Evolutionary conservation across 1,139 yeast species (phyloP).

Genomic region (Wickerhamomyces sp.): DNA sequence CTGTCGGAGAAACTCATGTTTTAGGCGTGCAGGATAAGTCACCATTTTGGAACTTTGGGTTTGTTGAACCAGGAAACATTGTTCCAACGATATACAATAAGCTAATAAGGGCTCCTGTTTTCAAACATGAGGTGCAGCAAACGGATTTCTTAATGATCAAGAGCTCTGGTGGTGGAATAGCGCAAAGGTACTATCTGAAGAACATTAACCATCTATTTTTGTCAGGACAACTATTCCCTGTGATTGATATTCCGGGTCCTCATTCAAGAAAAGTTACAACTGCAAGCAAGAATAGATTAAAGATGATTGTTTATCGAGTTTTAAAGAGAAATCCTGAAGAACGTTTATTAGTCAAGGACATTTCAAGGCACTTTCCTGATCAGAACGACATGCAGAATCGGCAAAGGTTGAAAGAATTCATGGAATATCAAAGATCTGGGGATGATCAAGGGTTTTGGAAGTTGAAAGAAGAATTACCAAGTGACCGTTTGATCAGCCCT

Average conservation of each 20-base stretch:
- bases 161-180: slow-evolving; percentile 68
- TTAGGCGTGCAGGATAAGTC: slow-evolving; percentile 92
- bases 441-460: slow-evolving; percentile 97
- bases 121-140: slow-evolving; percentile 70
- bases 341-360: slow-evolving; percentile 80
- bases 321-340: slow-evolving; percentile 73
- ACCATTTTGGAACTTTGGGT: slow-evolving; percentile 98
- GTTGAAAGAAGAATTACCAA: slow-evolving; percentile 72
- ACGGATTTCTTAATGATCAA: slow-evolving; percentile 83
- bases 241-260: slow-evolving; percentile 94
- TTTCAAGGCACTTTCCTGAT: slow-evolving; percentile 91
- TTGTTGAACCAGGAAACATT: slow-evolving; percentile 89
- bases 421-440: slow-evolving; percentile 96
- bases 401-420: slow-evolving; percentile 91
- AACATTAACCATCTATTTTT: slow-evolving; percentile 69
- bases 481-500: slow-evolving; percentile 81
- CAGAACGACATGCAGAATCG: slow-evolving; percentile 97
- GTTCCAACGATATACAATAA: slow-evolving; percentile 93
- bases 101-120: slow-evolving; percentile 89
- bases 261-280: slow-evolving; percentile 95
- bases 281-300: slow-evolving; percentile 83
- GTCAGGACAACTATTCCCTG: slow-evolving; percentile 93
- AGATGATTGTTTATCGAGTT: slow-evolving; percentile 90
- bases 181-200: slow-evolving; percentile 55
- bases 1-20: slow-evolving; percentile 93